phyloP scores from a whole-genome alignment of 2,329 filamentous ascomycete species.

The Mariannaea sp. region DNA sequence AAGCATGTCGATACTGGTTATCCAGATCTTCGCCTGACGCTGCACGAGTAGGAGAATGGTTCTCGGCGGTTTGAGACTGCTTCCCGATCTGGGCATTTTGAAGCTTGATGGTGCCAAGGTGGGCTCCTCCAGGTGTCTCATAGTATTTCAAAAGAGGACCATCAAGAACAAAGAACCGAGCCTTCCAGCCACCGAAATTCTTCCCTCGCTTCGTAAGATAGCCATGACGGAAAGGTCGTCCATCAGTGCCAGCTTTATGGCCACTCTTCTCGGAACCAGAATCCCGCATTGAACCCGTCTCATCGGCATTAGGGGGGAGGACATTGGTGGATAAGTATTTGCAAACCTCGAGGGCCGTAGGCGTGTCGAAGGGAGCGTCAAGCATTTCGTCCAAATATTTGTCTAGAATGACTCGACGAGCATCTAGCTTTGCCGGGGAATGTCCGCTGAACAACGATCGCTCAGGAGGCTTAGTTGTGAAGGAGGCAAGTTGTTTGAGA shows the following conservation, averaged over 20 bases:
- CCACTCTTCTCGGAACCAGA: constrained; percentile 36
- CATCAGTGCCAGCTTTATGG: constrained; percentile 59
- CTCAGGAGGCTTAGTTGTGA: constrained; percentile 80
- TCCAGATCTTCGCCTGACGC: constrained; percentile 73
- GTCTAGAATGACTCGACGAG: constrained; percentile 79
- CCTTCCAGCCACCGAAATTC: constrained; percentile 99
- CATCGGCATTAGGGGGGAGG: constrained; percentile 65
- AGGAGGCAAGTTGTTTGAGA: constrained; percentile 73
- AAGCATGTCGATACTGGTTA: constrained; percentile 95
- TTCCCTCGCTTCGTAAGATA: constrained; percentile 97
- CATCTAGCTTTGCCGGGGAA: constrained; percentile 90
- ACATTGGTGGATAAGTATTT: constrained; percentile 77
- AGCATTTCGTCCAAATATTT: constrained; percentile 84
- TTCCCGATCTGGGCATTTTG: constrained; percentile 91
- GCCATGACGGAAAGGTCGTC: constrained; percentile 76
- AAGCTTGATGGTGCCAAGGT: constrained; percentile 92
- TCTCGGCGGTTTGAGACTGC: constrained; percentile 63
- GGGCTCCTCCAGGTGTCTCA: constrained; percentile 85
- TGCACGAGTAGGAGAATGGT: constrained; percentile 63
- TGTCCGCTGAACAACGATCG: constrained; percentile 87
- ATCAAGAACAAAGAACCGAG: constrained; percentile 67
- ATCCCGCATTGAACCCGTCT: constrained; percentile 46
- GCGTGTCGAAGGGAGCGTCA: constrained; percentile 78
- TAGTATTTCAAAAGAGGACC: constrained; percentile 80
- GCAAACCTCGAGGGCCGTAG: constrained; percentile 80